phyloP scores from a whole-genome alignment of 768 basidiomycete genomes.

The Tricholoma saponaceum region DNA sequence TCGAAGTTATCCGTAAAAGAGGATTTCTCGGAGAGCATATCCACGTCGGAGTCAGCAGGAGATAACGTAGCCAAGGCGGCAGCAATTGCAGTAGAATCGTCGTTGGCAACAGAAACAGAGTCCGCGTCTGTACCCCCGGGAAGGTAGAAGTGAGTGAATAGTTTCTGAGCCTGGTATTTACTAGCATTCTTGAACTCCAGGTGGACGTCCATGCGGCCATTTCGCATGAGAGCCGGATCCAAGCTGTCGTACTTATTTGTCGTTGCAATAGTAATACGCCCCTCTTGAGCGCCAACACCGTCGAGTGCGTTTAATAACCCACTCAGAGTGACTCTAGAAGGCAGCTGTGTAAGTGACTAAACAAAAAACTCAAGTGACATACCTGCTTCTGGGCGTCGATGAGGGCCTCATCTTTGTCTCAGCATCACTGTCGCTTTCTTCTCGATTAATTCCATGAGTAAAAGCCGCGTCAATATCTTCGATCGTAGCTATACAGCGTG shows the following conservation, averaged over 20 bases:
- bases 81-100: conserved; percentile 20
- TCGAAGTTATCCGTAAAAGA: neutral
- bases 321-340: conserved; percentile 53
- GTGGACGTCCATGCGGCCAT: conserved; percentile 79
- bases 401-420: neutral
- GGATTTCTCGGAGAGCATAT: neutral
- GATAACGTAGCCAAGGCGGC: conserved; percentile 3
- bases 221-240: conserved; percentile 71
- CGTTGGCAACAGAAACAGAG: conserved; percentile 19
- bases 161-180: conserved; percentile 57
- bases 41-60: conserved; percentile 7
- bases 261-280: conserved; percentile 77
- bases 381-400: conserved; percentile 9
- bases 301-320: conserved; percentile 79
- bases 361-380: neutral
- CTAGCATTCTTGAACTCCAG: conserved; percentile 76
- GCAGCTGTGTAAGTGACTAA: neutral
- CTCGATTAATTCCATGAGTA: conserved; percentile 35
- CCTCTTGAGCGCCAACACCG: conserved; percentile 76
- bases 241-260: conserved; percentile 70
- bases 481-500: conserved; percentile 69
- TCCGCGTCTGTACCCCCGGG: conserved; percentile 30
- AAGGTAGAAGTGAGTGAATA: conserved; percentile 68
- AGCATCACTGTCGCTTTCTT: conserved; percentile 10
- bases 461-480: conserved; percentile 83